Percentiles rank a stretch among this genome's conserved stretches.
phyloP scores from a whole-genome alignment of 1,284 basidiomycete genomes.

The Papiliotrema fonsecae region DNA sequence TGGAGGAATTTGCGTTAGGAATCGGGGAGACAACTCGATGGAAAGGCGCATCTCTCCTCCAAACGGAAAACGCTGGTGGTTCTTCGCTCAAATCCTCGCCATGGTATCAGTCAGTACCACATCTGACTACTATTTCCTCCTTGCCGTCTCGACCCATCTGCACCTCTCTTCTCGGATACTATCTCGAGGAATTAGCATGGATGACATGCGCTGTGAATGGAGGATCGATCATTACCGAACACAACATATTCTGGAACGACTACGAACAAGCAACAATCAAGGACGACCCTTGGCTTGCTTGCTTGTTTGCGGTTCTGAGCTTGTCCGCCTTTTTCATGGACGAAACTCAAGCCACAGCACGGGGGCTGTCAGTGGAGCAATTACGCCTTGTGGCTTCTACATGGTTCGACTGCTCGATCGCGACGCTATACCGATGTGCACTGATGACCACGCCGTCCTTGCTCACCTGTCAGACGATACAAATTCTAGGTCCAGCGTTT shows the following conservation, averaged over 20 bases:
- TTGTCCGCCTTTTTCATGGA: conserved; percentile 7
- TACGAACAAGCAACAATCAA: not conserved
- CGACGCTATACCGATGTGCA: not conserved
- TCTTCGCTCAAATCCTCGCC: not conserved
- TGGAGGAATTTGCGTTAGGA: conserved; percentile 8
- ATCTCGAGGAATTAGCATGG: conserved; percentile 2
- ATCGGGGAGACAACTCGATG: conserved; percentile 5
- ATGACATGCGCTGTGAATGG: not conserved
- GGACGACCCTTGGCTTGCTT: conserved; percentile 5
- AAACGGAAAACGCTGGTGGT: not conserved
- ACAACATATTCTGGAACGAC: conserved; percentile 1
- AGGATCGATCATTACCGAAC: not conserved
- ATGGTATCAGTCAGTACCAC: conserved; percentile 2
- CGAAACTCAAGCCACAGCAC: not conserved
- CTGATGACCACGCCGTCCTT: not conserved
- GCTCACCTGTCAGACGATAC: conserved; percentile 1
- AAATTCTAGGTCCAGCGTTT: not conserved
- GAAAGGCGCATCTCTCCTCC: not conserved
- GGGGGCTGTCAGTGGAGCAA: not conserved
- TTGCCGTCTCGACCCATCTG: not conserved
- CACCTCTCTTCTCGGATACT: not conserved
- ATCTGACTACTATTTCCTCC: not conserved
- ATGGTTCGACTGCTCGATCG: conserved; percentile 7
- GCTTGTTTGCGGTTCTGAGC: conserved; percentile 4
- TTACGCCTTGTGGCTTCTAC: not conserved